Evolutionary conservation across 805 yeast species (phyloP).

Genomic region (Cyberlindnera maritima): DNA sequence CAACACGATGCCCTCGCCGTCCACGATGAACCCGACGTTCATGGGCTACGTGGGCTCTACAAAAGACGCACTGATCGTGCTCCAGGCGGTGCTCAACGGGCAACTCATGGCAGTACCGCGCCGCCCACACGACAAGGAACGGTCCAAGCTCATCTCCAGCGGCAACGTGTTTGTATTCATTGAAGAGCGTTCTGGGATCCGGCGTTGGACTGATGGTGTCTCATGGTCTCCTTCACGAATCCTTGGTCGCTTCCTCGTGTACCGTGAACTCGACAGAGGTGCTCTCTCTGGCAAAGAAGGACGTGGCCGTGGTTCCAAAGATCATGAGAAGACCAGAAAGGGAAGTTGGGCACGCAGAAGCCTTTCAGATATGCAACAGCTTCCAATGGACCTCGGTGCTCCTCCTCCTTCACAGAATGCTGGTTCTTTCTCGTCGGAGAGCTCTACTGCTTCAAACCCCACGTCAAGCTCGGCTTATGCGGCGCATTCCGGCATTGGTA

Average conservation of each 20-base stretch:
- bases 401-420: background rate
- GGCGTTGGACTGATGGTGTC: slow-evolving; percentile 96
- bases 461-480: background rate
- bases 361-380: slow-evolving; percentile 1
- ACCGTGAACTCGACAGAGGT: slow-evolving; percentile 60
- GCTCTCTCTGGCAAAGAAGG: slow-evolving; percentile 28
- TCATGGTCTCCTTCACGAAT: slow-evolving; percentile 93
- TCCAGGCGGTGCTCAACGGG: slow-evolving; percentile 74
- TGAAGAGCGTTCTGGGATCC: slow-evolving; percentile 79
- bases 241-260: slow-evolving; percentile 78
- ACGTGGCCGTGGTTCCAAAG: background rate
- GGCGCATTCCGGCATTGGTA: background rate
- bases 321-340: slow-evolving; percentile 1
- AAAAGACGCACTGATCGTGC: slow-evolving; percentile 74
- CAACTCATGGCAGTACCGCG: slow-evolving; percentile 61
- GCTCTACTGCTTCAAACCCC: background rate
- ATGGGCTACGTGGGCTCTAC: slow-evolving; percentile 72
- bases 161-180: slow-evolving; percentile 85
- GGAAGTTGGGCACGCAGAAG: background rate
- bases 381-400: background rate
- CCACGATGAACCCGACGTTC: slow-evolving; percentile 23
- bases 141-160: slow-evolving; percentile 59
- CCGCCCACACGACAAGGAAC: slow-evolving; percentile 80
- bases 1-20: slow-evolving; percentile 9
- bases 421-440: background rate